Percentiles rank a stretch among this genome's conserved stretches.
These are phyloP conservation scores for Kwoniella botswanensis DNA, from an alignment of 768 basidiomycete species.

Conservation along the genomic window DNA sequence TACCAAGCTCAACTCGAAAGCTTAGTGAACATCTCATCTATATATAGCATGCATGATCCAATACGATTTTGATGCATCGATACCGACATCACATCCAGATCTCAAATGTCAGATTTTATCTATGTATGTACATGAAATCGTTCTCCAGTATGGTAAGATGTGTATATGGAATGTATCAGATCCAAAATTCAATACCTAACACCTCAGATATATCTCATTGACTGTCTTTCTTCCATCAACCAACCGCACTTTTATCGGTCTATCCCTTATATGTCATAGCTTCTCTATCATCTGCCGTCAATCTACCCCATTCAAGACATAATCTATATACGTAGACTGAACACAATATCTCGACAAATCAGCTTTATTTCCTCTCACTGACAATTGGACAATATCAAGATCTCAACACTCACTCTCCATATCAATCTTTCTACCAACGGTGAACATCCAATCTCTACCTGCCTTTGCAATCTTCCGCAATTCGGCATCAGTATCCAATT, in stretches of 20 bases:
- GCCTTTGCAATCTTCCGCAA: conserved; percentile 83
- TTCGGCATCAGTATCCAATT: conserved; percentile 71
- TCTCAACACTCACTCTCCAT: conserved; percentile 74
- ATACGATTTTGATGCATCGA: too few relatives aligned
- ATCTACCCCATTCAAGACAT: conserved; percentile 83
- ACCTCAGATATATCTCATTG: background rate
- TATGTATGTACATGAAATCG: too few relatives aligned
- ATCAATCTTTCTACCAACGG: conserved; percentile 78
- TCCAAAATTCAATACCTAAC: background rate
- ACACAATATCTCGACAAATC: conserved; percentile 21
- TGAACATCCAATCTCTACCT: conserved; percentile 91
- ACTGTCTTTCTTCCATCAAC: background rate
- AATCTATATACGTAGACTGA: conserved; percentile 73
- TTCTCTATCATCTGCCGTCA: conserved; percentile 83
- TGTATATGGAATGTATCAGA: too few relatives aligned
- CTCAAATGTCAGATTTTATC: too few relatives aligned
- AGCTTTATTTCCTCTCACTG: background rate
- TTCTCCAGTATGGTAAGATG: too few relatives aligned
- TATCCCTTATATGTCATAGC: conserved; percentile 57
- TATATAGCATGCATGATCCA: too few relatives aligned
- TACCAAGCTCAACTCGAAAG: too few relatives aligned
- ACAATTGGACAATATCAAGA: too few relatives aligned
- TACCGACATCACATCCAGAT: too few relatives aligned
- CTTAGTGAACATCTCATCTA: too few relatives aligned
- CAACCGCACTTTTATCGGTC: background rate